A percentile compares a stretch with the other conserved stretches of the same genome.
phyloP scores from a whole-genome alignment of 805 yeast species.

The Cyberlindnera suaveolens region DNA sequence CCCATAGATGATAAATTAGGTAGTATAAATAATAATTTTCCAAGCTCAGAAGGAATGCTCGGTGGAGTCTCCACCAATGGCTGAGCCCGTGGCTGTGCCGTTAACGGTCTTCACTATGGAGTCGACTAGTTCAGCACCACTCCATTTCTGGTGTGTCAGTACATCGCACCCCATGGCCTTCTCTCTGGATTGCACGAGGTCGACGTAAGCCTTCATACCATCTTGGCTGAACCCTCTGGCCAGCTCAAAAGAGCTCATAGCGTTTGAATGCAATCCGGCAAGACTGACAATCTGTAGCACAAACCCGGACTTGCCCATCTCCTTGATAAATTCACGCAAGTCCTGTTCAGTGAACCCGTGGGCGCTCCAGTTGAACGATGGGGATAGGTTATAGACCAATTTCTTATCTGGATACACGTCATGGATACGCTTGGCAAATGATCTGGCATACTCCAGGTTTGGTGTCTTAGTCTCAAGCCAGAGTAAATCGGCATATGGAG shows the following conservation, averaged over 20 bases:
- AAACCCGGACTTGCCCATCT: constrained; percentile 50
- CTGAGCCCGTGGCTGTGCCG: constrained; percentile 11
- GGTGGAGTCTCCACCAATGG: constrained; percentile 15
- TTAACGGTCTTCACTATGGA: constrained; percentile 13
- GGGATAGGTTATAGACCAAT: constrained; percentile 55
- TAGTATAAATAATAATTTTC: no score
- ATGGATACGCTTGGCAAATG: constrained; percentile 38
- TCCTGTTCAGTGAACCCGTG: constrained; percentile 46
- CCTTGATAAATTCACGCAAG: constrained; percentile 43
- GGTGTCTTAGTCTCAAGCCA: constrained; percentile 64
- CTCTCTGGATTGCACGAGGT: constrained; percentile 43
- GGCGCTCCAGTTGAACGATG: constrained; percentile 54
- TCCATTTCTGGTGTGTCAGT: constrained; percentile 57
- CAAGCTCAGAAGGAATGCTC: constrained; percentile 6
- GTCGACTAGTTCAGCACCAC: constrained; percentile 53
- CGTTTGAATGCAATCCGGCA: constrained; percentile 54
- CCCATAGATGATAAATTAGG: no score
- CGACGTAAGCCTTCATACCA: constrained; percentile 58
- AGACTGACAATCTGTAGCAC: constrained; percentile 54
- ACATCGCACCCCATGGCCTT: constrained; percentile 42
- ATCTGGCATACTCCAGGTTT: constrained; percentile 42
- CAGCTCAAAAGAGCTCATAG: constrained; percentile 44
- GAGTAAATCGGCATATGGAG: constrained; percentile 53
- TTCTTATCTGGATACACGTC: constrained; percentile 43
- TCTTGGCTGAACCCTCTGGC: constrained; percentile 40